Base-by-base conservation (phyloP, 2,329 filamentous ascomycete species). In the Trichoderma asperellum region DNA sequence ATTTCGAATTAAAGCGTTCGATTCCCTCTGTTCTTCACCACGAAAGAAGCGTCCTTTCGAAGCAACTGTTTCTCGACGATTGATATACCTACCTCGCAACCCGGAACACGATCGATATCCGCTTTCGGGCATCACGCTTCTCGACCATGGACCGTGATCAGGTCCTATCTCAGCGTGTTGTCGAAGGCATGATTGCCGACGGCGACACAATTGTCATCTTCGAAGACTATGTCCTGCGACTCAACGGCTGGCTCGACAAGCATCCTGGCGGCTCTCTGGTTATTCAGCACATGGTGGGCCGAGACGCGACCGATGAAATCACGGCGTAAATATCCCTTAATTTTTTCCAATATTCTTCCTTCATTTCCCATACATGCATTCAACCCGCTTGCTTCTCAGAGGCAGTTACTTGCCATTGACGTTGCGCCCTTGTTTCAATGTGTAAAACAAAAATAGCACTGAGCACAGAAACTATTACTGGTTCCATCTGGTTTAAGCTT, bases 261-360 rank as follows among this genome's bases (percentile, higher is more conserved):
- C 96, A 98, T 76, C 96, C 96, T 14, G 96, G 96, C 69, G 96
- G 96, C 74, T 90, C 95, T 75, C 96, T 94, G 81, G 88, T 95
- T 67, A 96, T 99, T 73, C 84, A 89, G 78, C 96, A 99, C 78
- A 96, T 97, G 93, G 88, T 98, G 71, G 94, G 94, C 71, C 89
- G 91, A 81, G 94, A 97, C 87, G 95, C 93, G 62, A 97, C 95
- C 12, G 94, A 97, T 79, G 96, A 98, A 81, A 90, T 98, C 71
- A 93, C 91, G 79, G 92, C 91, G 93, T 97, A 86, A 58, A 40
- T 60, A 58, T 84, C 57, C 62, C 70, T 68, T 68, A 55, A 32
- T 16, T 62, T 63, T 57, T 40, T 8, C 24, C 18, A 24, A 4
- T 8, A 24, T 27, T 8, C 24, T 8, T 32, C 34, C 27, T 32